Conservation (phyloP, 2,329 filamentous ascomycete species). For the Aspergillus aculeatus region DNA sequence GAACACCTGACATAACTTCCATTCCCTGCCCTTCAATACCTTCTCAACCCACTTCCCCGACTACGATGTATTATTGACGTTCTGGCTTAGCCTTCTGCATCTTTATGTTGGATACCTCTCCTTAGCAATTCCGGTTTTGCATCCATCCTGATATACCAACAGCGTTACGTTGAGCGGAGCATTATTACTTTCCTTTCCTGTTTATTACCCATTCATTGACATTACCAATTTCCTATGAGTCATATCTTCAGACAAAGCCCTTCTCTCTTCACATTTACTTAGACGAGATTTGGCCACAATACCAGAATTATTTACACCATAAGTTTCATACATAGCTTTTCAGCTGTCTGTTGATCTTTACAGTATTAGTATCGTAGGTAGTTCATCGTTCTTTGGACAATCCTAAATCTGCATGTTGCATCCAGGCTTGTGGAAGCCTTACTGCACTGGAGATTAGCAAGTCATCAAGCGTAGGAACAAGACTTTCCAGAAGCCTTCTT, state of each 20-base stretch:
- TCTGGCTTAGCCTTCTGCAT: slow-evolving; percentile 7
- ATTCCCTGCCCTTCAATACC: slow-evolving; percentile 6
- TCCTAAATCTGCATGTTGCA: too few species aligned
- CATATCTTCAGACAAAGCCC: background rate
- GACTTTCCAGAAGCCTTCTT: too few species aligned
- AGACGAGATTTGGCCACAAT: background rate
- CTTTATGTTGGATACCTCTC: slow-evolving; percentile 6
- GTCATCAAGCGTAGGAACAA: too few species aligned
- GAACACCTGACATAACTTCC: background rate
- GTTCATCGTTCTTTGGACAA: too few species aligned
- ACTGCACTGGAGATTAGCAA: too few species aligned
- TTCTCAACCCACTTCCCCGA: slow-evolving; percentile 2
- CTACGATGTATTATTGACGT: slow-evolving; percentile 10
- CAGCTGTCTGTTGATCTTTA: background rate
- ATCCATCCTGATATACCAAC: slow-evolving; percentile 21
- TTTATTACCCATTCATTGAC: slow-evolving; percentile 8
- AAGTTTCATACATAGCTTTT: background rate
- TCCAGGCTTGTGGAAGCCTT: too few species aligned
- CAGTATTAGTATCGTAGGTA: background rate
- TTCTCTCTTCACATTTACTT: background rate
- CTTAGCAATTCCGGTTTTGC: slow-evolving; percentile 12
- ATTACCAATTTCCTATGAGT: slow-evolving; percentile 1
- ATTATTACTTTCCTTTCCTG: slow-evolving; percentile 11
- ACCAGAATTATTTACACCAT: background rate
- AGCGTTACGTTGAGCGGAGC: slow-evolving; percentile 20